A percentile compares a stretch with the other conserved stretches of the same genome.
Conservation (phyloP, 495 filamentous ascomycete genomes). For the Aspergillus conjunctus region DNA sequence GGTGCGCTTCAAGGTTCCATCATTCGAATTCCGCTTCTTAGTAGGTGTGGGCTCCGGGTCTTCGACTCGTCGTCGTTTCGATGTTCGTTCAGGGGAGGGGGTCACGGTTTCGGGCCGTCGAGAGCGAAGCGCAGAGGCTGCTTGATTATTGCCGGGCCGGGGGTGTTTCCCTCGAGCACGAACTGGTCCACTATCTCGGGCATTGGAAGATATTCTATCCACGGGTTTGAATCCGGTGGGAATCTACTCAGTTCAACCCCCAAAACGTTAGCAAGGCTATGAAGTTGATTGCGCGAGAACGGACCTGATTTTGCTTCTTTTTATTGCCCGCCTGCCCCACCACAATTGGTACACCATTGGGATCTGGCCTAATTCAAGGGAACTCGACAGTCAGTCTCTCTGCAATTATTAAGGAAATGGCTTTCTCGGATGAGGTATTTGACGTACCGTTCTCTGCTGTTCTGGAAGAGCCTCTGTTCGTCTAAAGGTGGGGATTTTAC, state of each 20-base stretch:
- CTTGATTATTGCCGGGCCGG: background rate
- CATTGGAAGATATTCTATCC: slow-evolving; percentile 34
- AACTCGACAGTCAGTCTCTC: background rate
- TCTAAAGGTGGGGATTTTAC: slow-evolving; percentile 6
- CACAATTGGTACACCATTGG: slow-evolving; percentile 25
- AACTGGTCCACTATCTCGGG: slow-evolving; percentile 43
- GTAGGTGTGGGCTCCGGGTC: slow-evolving; percentile 5
- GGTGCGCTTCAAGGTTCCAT: slow-evolving; percentile 22
- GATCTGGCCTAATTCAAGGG: slow-evolving; percentile 17
- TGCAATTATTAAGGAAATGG: background rate
- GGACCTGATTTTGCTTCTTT: slow-evolving; percentile 18
- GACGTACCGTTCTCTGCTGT: slow-evolving; percentile 14
- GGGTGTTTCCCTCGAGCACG: slow-evolving; percentile 32
- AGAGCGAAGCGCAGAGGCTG: background rate
- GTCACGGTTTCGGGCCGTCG: slow-evolving; percentile 17
- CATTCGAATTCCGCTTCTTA: slow-evolving; percentile 13
- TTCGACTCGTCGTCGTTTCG: slow-evolving; percentile 38
- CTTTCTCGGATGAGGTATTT: background rate
- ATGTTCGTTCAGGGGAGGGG: slow-evolving; percentile 29
- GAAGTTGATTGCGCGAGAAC: background rate
- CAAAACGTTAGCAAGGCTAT: slow-evolving; percentile 2
- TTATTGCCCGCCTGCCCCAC: slow-evolving; percentile 25
- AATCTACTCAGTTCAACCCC: slow-evolving; percentile 11
- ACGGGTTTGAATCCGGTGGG: slow-evolving; percentile 28
- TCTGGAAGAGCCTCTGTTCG: slow-evolving; percentile 29